Conservation (phyloP, 2,329 filamentous ascomycete genomes). For the Claviceps sp. region DNA sequence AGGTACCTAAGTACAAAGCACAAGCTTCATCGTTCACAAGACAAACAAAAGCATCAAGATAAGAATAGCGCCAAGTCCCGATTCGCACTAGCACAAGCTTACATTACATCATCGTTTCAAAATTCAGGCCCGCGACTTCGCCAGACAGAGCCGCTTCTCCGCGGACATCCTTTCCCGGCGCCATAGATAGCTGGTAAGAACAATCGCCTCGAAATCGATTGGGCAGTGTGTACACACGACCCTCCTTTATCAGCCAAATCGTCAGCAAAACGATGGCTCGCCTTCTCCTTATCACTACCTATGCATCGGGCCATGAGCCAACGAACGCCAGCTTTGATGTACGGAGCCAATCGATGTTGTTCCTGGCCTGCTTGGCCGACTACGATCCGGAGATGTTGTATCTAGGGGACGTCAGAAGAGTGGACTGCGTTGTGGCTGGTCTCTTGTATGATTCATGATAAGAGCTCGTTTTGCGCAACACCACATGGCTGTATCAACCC, state of each 20-base stretch:
- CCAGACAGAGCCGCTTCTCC: slow-evolving; percentile 1
- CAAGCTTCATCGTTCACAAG: too few species aligned
- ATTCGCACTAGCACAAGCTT: too few species aligned
- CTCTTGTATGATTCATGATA: not conserved
- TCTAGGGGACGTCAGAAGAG: not conserved
- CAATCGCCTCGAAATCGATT: slow-evolving; percentile 1
- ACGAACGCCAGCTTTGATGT: not conserved
- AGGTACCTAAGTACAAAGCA: too few species aligned
- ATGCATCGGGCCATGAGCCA: not conserved
- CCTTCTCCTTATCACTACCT: slow-evolving; percentile 1
- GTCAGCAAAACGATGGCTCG: not conserved
- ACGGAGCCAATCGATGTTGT: not conserved
- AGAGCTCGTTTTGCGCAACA: not conserved
- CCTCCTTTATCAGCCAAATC: not conserved
- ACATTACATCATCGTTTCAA: too few species aligned
- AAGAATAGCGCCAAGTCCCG: too few species aligned
- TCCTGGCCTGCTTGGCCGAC: not conserved
- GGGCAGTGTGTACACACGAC: not conserved
- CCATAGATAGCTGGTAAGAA: not conserved
- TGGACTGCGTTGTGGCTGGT: not conserved
- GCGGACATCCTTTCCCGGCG: not conserved
- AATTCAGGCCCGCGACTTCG: not conserved
- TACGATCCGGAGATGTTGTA: slow-evolving; percentile 3
- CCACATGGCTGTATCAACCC: too few species aligned
- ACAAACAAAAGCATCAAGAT: too few species aligned